Conservation (phyloP, 352 stramenopile species). For the Globisporangium cylindrosporum region DNA sequence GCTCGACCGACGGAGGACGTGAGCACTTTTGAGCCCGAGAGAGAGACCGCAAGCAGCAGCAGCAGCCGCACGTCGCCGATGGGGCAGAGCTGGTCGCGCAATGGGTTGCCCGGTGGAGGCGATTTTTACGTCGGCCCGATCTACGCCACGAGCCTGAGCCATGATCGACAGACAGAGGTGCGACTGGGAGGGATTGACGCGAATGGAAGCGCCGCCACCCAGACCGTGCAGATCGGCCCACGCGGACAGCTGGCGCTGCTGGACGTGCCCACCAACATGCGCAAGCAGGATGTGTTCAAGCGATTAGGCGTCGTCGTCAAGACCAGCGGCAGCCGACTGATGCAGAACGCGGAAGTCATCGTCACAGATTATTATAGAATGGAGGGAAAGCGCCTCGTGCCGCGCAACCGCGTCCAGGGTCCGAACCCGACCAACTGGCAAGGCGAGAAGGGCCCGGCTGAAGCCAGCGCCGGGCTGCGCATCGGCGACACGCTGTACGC, state of each 20-base stretch:
- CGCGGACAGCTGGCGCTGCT: constrained; percentile 67
- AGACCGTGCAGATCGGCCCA: constrained; percentile 66
- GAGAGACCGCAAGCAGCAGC: background rate
- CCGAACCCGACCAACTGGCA: constrained; percentile 60
- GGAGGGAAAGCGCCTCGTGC: constrained; percentile 75
- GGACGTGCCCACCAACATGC: constrained; percentile 42
- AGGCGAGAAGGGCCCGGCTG: constrained; percentile 65
- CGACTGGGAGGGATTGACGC: constrained; percentile 49
- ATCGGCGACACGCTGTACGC: constrained; percentile 80
- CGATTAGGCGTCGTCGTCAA: constrained; percentile 78
- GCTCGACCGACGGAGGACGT: background rate
- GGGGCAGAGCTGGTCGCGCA: constrained; percentile 62
- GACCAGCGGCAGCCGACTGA: constrained; percentile 79
- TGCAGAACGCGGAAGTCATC: constrained; percentile 82
- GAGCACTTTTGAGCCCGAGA: background rate
- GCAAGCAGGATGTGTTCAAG: constrained; percentile 76
- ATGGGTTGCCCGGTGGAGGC: constrained; percentile 50
- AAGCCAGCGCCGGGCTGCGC: constrained; percentile 71
- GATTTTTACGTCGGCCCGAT: constrained; percentile 84
- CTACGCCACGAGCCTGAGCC: constrained; percentile 81
- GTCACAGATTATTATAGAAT: constrained; percentile 78
- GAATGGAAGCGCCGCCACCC: constrained; percentile 25
- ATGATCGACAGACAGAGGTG: constrained; percentile 84
- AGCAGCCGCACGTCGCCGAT: constrained; percentile 23
- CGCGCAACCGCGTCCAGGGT: constrained; percentile 66